Base-by-base conservation (phyloP, 306 rosid genomes). In the Cicer arietinum region DNA sequence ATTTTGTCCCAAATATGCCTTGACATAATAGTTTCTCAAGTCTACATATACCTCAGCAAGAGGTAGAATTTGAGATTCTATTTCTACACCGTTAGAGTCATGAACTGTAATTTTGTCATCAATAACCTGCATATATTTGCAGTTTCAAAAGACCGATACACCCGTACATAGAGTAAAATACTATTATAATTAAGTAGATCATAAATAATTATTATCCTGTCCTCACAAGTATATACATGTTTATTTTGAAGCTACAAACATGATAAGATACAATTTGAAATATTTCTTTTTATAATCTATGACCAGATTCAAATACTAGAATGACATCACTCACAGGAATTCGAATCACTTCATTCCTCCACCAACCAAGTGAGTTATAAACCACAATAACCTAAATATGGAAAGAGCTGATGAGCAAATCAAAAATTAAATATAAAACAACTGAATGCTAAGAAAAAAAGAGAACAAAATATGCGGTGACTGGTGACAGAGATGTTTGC, bases 301-400 rank as follows among this genome's bases (percentile, higher is more conserved):
- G 67, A 46, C 20, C 43, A 2, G 17, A 41, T 54, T 35, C 18
- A 37, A 60, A 60, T 37, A 72, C 42, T 67, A 72, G 41, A 68
- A 64, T 63, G 57, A 22, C 20, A 48, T 85, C 56, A 82, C 98
- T 90, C 81, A 93, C 98, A 4, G 97, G 97, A 84, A 93, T 84
- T 78, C 86, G 91, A 75, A 93, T 75, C 47, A 89, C 86, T 77
- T 93, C 98, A 82, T 85, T 80, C 87, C 96, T 89, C 82, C 50
- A 67, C 97, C 96, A 93, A 83, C 95, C 97, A 65, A 93, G 85
- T 48, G 98, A 67, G 47, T 93, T 93, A 77, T 93, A 93, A 79
- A 89, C 90, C 74, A 93, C 83, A 70, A 90, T 80, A 48, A 85
- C 88, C 98, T 93, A 70, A 50, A 67, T 59, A 59, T 45, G 37